Evolutionary conservation across 2,329 filamentous ascomycete genomes (phyloP).

Genomic region (Penicillium sp.): DNA sequence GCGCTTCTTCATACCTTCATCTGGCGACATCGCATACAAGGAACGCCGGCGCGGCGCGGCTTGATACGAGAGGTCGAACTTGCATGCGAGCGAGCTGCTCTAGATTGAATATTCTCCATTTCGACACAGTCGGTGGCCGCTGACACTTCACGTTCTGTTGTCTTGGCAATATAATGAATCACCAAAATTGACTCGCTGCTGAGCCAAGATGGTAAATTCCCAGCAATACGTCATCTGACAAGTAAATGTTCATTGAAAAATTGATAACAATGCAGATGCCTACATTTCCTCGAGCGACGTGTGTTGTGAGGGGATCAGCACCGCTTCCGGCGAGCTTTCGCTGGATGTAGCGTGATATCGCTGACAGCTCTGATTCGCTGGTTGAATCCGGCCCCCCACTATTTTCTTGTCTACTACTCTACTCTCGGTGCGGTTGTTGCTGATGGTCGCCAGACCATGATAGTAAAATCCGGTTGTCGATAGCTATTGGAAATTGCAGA

Average conservation of each 20-base stretch:
- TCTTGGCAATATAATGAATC: background rate
- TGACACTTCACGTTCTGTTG: background rate
- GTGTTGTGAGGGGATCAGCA: background rate
- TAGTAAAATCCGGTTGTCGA: background rate
- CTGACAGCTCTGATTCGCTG: background rate
- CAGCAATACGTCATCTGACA: background rate
- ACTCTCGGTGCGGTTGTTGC: background rate
- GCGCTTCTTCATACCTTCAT: background rate
- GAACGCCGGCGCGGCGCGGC: constrained; percentile 5
- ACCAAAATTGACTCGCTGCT: background rate
- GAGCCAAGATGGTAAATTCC: background rate
- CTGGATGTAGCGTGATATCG: background rate
- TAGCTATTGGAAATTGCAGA: background rate
- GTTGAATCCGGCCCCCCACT: background rate
- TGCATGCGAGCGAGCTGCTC: constrained; percentile 1
- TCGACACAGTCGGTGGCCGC: background rate
- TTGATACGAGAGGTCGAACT: constrained; percentile 2
- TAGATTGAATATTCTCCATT: constrained; percentile 9
- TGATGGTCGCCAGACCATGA: background rate
- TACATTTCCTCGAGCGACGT: background rate
- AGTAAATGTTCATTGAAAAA: background rate
- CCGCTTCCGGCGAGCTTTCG: background rate
- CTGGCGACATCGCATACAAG: constrained; percentile 8
- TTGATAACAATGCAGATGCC: background rate
- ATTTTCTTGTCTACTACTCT: background rate